Conservation (phyloP, 305 asterid species). For the Plantago coronopus region DNA sequence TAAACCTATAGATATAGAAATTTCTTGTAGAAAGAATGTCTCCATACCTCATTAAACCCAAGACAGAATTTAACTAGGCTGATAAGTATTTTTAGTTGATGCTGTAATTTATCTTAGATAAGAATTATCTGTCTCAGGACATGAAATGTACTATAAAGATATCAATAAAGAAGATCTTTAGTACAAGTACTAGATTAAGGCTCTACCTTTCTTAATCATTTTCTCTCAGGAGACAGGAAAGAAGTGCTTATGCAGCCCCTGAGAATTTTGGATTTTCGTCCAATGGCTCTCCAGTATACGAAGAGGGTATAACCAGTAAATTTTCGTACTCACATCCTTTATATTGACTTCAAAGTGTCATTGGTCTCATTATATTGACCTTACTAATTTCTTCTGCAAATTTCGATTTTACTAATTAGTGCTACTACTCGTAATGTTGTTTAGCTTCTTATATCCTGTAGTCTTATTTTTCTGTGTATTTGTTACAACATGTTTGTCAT, state of each 20-base stretch:
- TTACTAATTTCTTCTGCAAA: background rate
- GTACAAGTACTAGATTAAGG: too few species aligned
- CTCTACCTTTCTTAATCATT: too few species aligned
- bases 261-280: too few species aligned
- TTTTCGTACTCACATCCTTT: background rate
- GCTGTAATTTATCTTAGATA: background rate
- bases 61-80: background rate
- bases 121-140: background rate
- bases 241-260: too few species aligned
- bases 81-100: background rate
- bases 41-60: background rate
- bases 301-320: too few species aligned
- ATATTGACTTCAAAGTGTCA: background rate
- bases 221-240: too few species aligned
- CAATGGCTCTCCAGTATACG: too few species aligned
- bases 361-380: background rate
- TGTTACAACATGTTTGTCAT: background rate
- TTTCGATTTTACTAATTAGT: too few species aligned
- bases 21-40: slow-evolving; percentile 1
- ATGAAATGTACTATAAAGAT: too few species aligned
- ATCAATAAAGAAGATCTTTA: too few species aligned
- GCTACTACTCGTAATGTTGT: too few species aligned
- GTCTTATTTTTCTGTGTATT: background rate
- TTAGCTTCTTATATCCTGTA: background rate
- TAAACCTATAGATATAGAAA: slow-evolving; percentile 19